These are phyloP conservation scores for Ampelomyces quisqualis DNA, from an alignment of 2,329 filamentous ascomycete species.

Conservation along the genomic window DNA sequence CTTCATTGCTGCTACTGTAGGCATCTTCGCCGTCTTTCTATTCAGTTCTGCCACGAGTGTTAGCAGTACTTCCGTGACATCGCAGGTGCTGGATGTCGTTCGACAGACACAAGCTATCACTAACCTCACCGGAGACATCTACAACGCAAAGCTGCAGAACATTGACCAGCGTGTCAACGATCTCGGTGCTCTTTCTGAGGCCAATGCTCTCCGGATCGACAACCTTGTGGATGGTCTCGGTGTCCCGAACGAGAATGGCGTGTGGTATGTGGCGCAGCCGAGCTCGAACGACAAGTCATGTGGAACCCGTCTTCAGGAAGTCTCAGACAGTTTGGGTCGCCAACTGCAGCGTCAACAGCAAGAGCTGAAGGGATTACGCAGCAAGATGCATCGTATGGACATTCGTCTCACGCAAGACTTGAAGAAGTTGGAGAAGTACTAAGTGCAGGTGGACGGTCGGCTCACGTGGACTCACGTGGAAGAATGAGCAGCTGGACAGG, in stretches of 20 bases:
- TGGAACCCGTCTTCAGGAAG: background rate
- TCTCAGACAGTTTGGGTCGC: slow-evolving; percentile 1
- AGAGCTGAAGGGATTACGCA: slow-evolving; percentile 17
- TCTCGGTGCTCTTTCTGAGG: slow-evolving; percentile 7
- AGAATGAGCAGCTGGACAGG: too few species aligned
- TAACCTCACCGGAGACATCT: slow-evolving; percentile 11
- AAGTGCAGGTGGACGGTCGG: background rate
- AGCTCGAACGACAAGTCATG: background rate
- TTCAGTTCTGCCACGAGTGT: background rate
- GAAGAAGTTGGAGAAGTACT: slow-evolving; percentile 10
- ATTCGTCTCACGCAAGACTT: slow-evolving; percentile 20
- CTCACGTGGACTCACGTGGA: too few species aligned
- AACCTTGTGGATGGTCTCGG: slow-evolving; percentile 28
- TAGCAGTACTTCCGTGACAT: background rate
- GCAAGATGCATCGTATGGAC: slow-evolving; percentile 19
- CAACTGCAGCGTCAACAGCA: slow-evolving; percentile 12
- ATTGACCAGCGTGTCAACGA: slow-evolving; percentile 8
- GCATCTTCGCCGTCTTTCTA: background rate
- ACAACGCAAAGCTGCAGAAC: slow-evolving; percentile 11
- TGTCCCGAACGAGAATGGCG: slow-evolving; percentile 23
- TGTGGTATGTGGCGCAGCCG: slow-evolving; percentile 10
- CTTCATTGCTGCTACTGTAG: background rate
- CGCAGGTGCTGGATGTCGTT: slow-evolving; percentile 10
- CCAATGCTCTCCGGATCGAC: slow-evolving; percentile 19
- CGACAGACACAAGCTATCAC: slow-evolving; percentile 10